Evolutionary conservation across 2,329 filamentous ascomycete genomes (phyloP), one percentile per base, ranked within the genome.

Genomic region (Atkinsonella texensis): DNA sequence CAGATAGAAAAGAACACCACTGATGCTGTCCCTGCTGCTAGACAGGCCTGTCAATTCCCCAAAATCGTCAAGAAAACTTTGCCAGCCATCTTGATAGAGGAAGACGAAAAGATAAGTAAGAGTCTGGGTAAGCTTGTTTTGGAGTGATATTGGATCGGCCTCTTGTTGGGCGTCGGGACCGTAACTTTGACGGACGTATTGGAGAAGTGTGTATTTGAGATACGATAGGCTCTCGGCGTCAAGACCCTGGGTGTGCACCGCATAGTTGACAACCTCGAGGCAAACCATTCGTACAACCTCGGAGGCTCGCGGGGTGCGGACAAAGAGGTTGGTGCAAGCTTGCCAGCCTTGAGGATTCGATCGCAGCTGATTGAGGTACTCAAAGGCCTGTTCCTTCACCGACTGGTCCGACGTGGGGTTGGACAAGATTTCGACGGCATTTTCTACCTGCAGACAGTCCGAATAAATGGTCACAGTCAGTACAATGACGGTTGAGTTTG

Each of bases 111-210:
- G 82, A 63, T 89, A 93, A 10, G 93, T 98, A 60, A 98, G 73
- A 12, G 90, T 95, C 71, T 98, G 93, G 45, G 91, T 90, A 58
- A 98, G 81, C 71, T 98, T 98, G 73, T 97, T 98, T 70, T 97
- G 91, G 43, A 98, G 84, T 57, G 80, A 79, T 23, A 81, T 67
- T 9, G 84, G 80, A 65, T 98, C 93, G 56, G 83, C 70, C 53
- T 75, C 73, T 53, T 78, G 76, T 51, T 78, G 75, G 10, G 73
- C 68, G 35, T 73, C 73, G 40, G 76, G 72, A 50, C 81, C 79
- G 66, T 96, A 97, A 47, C 79, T 81, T 60, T 84, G 80, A 57
- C 81, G 81, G 54, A 93, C 77, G 68, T 97, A 96, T 59, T 81
- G 79, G 70, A 95, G 75, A 58, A 98, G 73, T 44, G 81, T 85